Evolutionary conservation across 2,329 filamentous ascomycete genomes (phyloP).

Genomic region (Blastomyces percursus): DNA sequence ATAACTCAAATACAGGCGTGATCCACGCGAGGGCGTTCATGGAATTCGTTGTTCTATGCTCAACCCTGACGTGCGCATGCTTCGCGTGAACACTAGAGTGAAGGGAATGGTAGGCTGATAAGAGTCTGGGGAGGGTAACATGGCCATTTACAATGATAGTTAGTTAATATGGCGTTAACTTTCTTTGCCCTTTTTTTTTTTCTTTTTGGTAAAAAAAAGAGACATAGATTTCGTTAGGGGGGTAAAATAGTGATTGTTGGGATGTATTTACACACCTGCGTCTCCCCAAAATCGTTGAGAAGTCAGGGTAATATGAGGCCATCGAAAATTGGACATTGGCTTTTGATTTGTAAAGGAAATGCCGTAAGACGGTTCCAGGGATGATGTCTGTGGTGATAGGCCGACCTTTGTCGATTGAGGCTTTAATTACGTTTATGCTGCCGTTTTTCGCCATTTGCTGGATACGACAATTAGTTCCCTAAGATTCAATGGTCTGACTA

Average conservation of each 20-base stretch:
- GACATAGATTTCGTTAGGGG: not conserved
- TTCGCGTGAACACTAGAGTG: slow-evolving; percentile 79
- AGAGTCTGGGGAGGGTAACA: slow-evolving; percentile 40
- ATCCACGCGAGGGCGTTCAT: slow-evolving; percentile 79
- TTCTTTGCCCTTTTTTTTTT: slow-evolving; percentile 5
- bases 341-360: slow-evolving; percentile 93
- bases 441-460: slow-evolving; percentile 65
- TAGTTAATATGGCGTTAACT: not conserved
- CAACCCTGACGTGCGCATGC: slow-evolving; percentile 72
- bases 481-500: not conserved
- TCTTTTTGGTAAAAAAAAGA: not conserved
- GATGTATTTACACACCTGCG: slow-evolving; percentile 42
- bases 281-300: slow-evolving; percentile 48
- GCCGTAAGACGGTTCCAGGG: slow-evolving; percentile 67
- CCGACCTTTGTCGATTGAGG: slow-evolving; percentile 60
- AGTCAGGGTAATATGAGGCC: slow-evolving; percentile 65
- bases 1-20: slow-evolving; percentile 85
- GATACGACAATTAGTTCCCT: not conserved
- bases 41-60: slow-evolving; percentile 66
- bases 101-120: slow-evolving; percentile 74
- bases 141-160: slow-evolving; percentile 6
- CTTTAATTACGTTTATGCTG: slow-evolving; percentile 61
- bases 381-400: slow-evolving; percentile 63
- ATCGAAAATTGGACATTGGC: slow-evolving; percentile 94
- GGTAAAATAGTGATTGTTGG: not conserved